A percentile compares a stretch with the other conserved stretches of the same genome.
phyloP scores from a whole-genome alignment of 2,329 filamentous ascomycete species.

The Whalleya microplaca region DNA sequence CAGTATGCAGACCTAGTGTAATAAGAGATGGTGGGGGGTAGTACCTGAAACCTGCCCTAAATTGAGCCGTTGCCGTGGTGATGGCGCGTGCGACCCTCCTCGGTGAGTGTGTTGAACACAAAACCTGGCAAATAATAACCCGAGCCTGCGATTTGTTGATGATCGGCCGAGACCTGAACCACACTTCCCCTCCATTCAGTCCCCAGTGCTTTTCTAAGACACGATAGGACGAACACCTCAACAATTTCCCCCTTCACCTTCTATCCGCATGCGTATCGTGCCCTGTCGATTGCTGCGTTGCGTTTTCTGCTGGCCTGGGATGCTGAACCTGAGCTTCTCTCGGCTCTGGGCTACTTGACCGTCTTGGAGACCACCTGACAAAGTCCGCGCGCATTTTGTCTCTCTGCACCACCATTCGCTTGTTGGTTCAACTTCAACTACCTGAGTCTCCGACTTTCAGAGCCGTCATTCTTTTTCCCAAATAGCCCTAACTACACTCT shows the following conservation, averaged over 20 bases:
- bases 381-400: conserved; percentile 2
- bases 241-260: conserved; percentile 9
- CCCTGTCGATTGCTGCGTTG: conserved; percentile 13
- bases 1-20: too few species aligned
- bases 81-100: conserved; percentile 12
- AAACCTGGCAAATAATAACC: conserved; percentile 25
- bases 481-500: conserved; percentile 2
- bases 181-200: conserved; percentile 28
- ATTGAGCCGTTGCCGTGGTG: conserved; percentile 31
- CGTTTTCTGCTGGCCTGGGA: conserved; percentile 24
- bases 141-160: conserved; percentile 26
- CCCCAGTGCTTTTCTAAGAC: conserved; percentile 17
- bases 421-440: not conserved
- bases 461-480: conserved; percentile 3
- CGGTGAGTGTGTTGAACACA: not conserved
- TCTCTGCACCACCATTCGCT: not conserved
- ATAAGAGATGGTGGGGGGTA: conserved; percentile 11
- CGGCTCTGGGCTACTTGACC: conserved; percentile 19
- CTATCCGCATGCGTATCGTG: conserved; percentile 21
- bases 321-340: conserved; percentile 15
- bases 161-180: conserved; percentile 23
- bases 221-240: conserved; percentile 11
- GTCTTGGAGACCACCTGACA: conserved; percentile 15
- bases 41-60: conserved; percentile 13
- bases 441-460: conserved; percentile 15